Percentiles rank a stretch among this genome's conserved stretches.
phyloP scores from a whole-genome alignment of 1,139 yeast genomes.

The Zygosaccharomyces pseudobailii region DNA sequence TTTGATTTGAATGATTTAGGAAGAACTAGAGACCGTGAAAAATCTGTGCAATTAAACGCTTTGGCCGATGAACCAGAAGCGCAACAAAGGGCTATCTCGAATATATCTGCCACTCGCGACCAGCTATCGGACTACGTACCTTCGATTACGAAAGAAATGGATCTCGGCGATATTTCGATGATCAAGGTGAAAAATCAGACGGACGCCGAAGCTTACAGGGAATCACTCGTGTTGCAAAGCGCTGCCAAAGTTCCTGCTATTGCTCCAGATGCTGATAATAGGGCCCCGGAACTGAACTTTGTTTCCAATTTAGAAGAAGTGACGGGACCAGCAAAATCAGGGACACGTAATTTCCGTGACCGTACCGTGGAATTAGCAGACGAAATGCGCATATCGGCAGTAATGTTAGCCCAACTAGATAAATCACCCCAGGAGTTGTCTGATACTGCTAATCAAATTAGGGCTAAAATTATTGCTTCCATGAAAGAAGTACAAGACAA shows the following conservation, averaged over 20 bases:
- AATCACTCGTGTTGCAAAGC: slow-evolving; percentile 37
- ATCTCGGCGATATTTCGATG: slow-evolving; percentile 57
- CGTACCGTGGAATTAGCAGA: slow-evolving; percentile 57
- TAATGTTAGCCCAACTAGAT: slow-evolving; percentile 87
- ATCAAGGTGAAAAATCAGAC: slow-evolving; percentile 44
- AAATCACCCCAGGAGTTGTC: slow-evolving; percentile 61
- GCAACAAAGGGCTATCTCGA: neutral
- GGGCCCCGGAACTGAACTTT: slow-evolving; percentile 38
- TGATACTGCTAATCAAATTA: slow-evolving; percentile 65
- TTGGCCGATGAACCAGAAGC: neutral
- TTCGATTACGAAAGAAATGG: slow-evolving; percentile 41
- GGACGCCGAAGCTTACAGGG: slow-evolving; percentile 39
- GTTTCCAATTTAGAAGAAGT: slow-evolving; percentile 33
- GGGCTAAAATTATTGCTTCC: slow-evolving; percentile 72
- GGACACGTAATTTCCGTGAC: slow-evolving; percentile 17
- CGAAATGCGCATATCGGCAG: slow-evolving; percentile 94
- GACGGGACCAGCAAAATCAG: slow-evolving; percentile 15
- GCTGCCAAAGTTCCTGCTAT: slow-evolving; percentile 40
- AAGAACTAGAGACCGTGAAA: slow-evolving; percentile 15
- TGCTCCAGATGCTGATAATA: slow-evolving; percentile 29
- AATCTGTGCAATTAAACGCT: neutral
- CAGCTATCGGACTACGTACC: slow-evolving; percentile 1
- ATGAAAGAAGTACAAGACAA: slow-evolving; percentile 85
- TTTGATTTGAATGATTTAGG: slow-evolving; percentile 44
- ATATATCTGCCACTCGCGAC: neutral